These are phyloP conservation scores for Annona cherimola DNA, from an alignment of 164 flowering plant genomes.

Conservation along the genomic window DNA sequence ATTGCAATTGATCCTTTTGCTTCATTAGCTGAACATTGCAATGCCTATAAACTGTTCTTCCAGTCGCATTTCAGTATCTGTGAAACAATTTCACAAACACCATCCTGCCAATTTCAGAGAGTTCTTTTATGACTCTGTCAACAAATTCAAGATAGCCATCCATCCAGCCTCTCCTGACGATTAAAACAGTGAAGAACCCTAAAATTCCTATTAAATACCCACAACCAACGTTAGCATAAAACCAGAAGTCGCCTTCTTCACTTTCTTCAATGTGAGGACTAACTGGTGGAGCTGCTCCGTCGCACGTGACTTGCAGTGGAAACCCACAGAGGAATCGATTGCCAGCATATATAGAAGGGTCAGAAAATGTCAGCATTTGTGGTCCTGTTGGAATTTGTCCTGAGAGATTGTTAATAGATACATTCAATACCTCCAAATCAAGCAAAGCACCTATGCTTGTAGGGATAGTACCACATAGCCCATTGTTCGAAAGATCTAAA, in stretches of 20 bases:
- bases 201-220: not conserved
- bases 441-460: not conserved
- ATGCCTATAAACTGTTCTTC: not conserved
- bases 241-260: not conserved
- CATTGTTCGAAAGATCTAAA: conserved; percentile 32
- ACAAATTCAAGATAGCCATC: not conserved
- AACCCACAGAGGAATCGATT: not conserved
- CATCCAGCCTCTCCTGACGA: not conserved
- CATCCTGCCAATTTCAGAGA: not conserved
- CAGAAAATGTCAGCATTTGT: not conserved
- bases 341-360: not conserved
- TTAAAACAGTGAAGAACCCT: not conserved
- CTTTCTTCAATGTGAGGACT: not conserved
- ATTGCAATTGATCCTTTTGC: not conserved
- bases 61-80: not conserved
- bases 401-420: not conserved
- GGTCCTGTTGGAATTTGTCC: not conserved
- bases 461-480: conserved; percentile 26
- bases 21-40: not conserved
- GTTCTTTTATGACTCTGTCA: not conserved
- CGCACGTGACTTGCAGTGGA: not conserved
- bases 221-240: not conserved
- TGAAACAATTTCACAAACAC: not conserved
- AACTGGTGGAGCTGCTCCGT: not conserved
- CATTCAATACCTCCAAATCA: not conserved